Evolutionary conservation across 1,139 yeast genomes (phyloP), one percentile per base, ranked within the genome.

Genomic region (Sugiyamaella grinbergsii): DNA sequence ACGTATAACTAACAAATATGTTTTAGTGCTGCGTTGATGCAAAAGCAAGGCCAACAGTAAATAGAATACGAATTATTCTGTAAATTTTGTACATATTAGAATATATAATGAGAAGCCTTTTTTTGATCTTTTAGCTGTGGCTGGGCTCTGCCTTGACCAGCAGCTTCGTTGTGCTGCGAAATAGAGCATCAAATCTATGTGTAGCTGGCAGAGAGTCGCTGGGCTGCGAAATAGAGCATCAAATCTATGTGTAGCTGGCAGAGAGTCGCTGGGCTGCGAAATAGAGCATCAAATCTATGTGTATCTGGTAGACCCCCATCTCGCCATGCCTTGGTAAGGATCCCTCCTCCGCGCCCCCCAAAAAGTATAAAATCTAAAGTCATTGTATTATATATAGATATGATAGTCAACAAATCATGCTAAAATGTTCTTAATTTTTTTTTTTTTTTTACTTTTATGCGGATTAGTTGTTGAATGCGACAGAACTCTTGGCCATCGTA

Each of bases 401-500:
- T 36, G 22, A 33, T 33, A 42, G 32, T 31, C 31, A 43, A 34
- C 41, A 43, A 20, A 28, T 34, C 42, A 43, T 34, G 41, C 47
- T 32, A 42, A 32, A 22, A 23, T 23, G 8, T 23, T 19, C 20
- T 32, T 33, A 24, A 16, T 40, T 39, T 39, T 39, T 18, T 15
- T 34, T 11, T 10, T 15, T 34, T 15, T 4, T 4, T 15, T 34
- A 6, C 15, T 10, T 8, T 11, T 7, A 28, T 6, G 36, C 18
- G 49, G 42, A 28, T 31, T 43, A 45, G 31, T 45, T 32, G 24
- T 52, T 56, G 55, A 68, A 70, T 45, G 73, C 74, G 41, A 67
- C 69, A 28, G 74, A 68, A 54, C 94, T 85, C 73, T 79, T 84
- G 49, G 95, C 95, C 95, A 88, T 87, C 36, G 95, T 87, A 61